phyloP scores from a whole-genome alignment of 2,329 filamentous ascomycete species.

The Botryotinia convoluta region DNA sequence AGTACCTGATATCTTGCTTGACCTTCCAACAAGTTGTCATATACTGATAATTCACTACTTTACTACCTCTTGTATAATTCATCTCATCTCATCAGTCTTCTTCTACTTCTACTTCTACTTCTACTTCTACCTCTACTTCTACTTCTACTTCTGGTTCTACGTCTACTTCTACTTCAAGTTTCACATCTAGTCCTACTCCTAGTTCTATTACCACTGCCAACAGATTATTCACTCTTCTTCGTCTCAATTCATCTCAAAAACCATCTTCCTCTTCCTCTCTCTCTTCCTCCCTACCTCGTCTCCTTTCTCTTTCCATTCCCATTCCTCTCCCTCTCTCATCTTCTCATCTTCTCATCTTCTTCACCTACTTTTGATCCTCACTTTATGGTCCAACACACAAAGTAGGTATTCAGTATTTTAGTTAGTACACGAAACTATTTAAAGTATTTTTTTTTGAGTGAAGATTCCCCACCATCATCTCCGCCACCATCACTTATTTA shows the following conservation, averaged over 20 bases:
- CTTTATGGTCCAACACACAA: background rate
- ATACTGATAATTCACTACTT: background rate
- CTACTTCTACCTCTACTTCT: background rate
- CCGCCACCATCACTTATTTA: slow-evolving; percentile 18
- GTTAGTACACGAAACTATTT: slow-evolving; percentile 3
- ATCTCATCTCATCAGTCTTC: background rate
- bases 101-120: background rate
- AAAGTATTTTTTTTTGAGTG: slow-evolving; percentile 6
- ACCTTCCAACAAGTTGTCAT: background rate
- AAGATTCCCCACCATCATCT: slow-evolving; percentile 20
- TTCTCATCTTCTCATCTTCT: background rate
- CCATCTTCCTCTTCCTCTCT: background rate
- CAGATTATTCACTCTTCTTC: background rate
- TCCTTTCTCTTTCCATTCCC: background rate
- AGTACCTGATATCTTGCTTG: background rate
- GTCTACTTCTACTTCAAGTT: background rate
- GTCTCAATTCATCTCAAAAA: background rate
- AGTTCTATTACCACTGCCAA: background rate
- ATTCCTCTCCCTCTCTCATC: background rate
- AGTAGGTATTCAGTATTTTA: background rate
- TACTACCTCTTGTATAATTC: background rate
- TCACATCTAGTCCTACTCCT: background rate
- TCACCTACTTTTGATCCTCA: slow-evolving; percentile 1
- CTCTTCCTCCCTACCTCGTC: background rate
- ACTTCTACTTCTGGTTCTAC: background rate